These are phyloP conservation scores for Malus hybrid DNA, from an alignment of 331 rosid genomes.

Conservation along the genomic window DNA sequence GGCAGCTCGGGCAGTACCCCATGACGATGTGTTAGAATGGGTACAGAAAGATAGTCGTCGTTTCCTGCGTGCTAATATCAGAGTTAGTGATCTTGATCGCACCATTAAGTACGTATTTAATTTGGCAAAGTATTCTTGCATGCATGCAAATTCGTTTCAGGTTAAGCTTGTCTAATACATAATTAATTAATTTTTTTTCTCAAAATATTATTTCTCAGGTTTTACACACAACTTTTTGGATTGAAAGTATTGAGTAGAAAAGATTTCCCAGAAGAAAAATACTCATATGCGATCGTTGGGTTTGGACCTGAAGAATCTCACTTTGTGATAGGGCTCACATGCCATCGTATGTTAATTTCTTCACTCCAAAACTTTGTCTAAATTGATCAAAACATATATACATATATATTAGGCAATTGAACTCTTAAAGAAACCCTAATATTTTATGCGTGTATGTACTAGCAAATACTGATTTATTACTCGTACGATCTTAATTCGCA, in stretches of 20 bases:
- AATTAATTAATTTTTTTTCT: background rate
- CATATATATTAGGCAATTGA: too few species aligned
- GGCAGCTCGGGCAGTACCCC: background rate
- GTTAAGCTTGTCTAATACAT: too few species aligned
- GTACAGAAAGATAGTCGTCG: background rate
- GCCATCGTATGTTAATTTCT: background rate
- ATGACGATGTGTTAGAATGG: background rate
- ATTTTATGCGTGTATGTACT: too few species aligned
- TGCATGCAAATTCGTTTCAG: background rate
- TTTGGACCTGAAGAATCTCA: constrained; percentile 11
- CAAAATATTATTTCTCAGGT: background rate
- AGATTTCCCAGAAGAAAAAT: background rate
- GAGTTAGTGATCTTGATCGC: constrained; percentile 5
- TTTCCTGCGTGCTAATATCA: background rate
- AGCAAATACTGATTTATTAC: too few species aligned
- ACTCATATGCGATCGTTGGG: constrained; percentile 8
- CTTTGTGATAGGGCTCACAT: constrained; percentile 1
- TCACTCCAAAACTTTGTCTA: background rate
- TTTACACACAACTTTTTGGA: background rate
- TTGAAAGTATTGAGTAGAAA: background rate
- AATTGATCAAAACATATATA: too few species aligned
- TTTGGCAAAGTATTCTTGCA: background rate
- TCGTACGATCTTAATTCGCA: background rate
- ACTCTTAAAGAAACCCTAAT: too few species aligned
- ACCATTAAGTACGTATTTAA: background rate